A percentile compares a stretch with the other conserved stretches of the same genome.
Conservation (phyloP, 2,329 filamentous ascomycete species). For the Penicillium hordei region DNA sequence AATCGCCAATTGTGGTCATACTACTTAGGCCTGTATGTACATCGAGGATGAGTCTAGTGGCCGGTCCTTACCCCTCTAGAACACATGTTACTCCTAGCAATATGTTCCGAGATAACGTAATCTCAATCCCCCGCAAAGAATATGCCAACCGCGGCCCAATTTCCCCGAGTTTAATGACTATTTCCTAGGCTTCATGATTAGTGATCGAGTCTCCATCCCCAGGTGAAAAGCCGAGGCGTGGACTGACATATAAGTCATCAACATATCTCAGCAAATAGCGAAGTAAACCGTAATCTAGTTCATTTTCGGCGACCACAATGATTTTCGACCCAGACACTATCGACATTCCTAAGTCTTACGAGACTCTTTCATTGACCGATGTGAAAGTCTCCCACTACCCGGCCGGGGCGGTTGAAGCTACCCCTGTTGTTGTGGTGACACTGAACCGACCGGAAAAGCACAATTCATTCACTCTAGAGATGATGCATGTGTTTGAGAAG, state of each 20-base stretch:
- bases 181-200: neutral
- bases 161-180: neutral
- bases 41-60: neutral
- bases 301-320: neutral
- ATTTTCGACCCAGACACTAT: conserved; percentile 6
- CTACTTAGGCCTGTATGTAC: neutral
- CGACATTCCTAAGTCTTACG: conserved; percentile 32
- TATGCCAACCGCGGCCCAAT: neutral
- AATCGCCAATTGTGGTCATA: neutral
- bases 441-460: conserved; percentile 56
- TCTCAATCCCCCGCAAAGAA: neutral
- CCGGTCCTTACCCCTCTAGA: neutral
- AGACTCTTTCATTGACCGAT: conserved; percentile 27
- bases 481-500: conserved; percentile 46
- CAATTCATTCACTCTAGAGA: conserved; percentile 55
- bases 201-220: neutral
- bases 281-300: neutral
- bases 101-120: conserved; percentile 7
- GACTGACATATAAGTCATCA: neutral
- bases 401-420: conserved; percentile 48
- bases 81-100: neutral
- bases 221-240: neutral
- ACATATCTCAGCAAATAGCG: neutral
- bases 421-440: conserved; percentile 47
- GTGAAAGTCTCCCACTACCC: conserved; percentile 38